Evolutionary conservation across 371 early-diverging fungal genomes (phyloP).

Genomic region (Mucor piriformis): DNA sequence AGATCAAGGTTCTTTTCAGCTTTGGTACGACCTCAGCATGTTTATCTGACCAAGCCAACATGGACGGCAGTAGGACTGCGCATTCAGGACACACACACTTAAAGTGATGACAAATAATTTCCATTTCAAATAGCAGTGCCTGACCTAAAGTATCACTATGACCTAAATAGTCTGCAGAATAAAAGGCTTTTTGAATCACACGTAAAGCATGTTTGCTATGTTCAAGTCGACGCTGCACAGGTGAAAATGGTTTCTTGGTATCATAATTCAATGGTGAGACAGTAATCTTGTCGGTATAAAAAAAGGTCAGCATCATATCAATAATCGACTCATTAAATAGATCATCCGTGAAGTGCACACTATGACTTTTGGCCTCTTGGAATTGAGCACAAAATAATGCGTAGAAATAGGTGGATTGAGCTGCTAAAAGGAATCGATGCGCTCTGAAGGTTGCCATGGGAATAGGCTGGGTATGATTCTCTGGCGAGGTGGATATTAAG

Average conservation of each 20-base stretch:
- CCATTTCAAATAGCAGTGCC: slow-evolving; percentile 38
- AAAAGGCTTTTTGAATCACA: slow-evolving; percentile 44
- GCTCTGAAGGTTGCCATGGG: slow-evolving; percentile 27
- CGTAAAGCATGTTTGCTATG: slow-evolving; percentile 42
- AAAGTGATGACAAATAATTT: slow-evolving; percentile 39
- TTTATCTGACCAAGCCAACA: slow-evolving; percentile 47
- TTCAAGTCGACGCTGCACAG: slow-evolving; percentile 21
- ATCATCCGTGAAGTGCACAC: slow-evolving; percentile 17
- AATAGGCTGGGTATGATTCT: slow-evolving; percentile 8
- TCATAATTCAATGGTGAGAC: slow-evolving; percentile 9
- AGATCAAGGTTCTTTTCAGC: slow-evolving; percentile 26
- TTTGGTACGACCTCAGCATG: slow-evolving; percentile 25
- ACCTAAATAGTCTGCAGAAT: slow-evolving; percentile 46
- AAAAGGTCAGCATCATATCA: slow-evolving; percentile 10
- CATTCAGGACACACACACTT: slow-evolving; percentile 48
- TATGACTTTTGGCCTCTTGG: slow-evolving; percentile 16
- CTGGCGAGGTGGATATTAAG: slow-evolving; percentile 11
- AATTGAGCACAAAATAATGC: slow-evolving; percentile 38
- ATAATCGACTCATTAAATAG: slow-evolving; percentile 23
- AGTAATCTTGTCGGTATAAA: slow-evolving; percentile 23
- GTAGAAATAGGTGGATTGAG: slow-evolving; percentile 48
- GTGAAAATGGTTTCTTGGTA: slow-evolving; percentile 6
- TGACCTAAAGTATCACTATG: slow-evolving; percentile 35
- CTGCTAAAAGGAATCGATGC: slow-evolving; percentile 47
- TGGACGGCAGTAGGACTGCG: slow-evolving; percentile 43